Evolutionary conservation across 148 eudicot genomes (phyloP).

Genomic region (Drosera capensis): DNA sequence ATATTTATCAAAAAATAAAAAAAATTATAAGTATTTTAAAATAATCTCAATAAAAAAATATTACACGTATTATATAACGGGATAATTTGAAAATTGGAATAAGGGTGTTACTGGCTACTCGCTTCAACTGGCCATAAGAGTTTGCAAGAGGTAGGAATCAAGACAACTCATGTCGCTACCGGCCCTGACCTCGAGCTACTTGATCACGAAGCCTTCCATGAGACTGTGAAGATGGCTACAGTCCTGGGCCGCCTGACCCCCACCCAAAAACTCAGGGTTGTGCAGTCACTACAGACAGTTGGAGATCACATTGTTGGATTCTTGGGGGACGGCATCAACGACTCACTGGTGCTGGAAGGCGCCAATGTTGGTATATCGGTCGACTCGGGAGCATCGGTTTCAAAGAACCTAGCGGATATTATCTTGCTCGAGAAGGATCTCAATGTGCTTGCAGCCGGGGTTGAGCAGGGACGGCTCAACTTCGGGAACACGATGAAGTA

Average conservation of each 20-base stretch:
- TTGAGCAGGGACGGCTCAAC: constrained; percentile 28
- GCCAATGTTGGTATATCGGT: constrained; percentile 42
- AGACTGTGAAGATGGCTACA: constrained; percentile 26
- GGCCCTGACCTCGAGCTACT: constrained; percentile 35
- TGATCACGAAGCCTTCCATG: constrained; percentile 23
- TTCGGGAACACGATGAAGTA: constrained; percentile 41
- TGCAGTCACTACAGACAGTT: constrained; percentile 26
- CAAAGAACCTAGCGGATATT: constrained; percentile 35
- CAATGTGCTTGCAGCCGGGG: constrained; percentile 39
- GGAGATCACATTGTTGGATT: constrained; percentile 34
- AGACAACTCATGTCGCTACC: constrained; percentile 22
- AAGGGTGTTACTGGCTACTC: constrained; percentile 52
- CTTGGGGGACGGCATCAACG: constrained; percentile 39
- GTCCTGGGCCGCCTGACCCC: constrained; percentile 41
- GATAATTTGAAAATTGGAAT: no score
- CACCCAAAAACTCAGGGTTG: constrained; percentile 30
- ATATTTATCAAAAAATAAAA: no score
- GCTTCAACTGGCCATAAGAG: constrained; percentile 28
- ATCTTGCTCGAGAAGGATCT: constrained; percentile 39
- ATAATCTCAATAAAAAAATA: no score
- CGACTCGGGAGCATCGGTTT: constrained; percentile 31
- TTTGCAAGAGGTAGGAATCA: constrained; percentile 41
- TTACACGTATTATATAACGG: no score
- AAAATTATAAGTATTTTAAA: no score
- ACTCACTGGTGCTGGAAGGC: constrained; percentile 32